phyloP scores from a whole-genome alignment of 2,329 filamentous ascomycete species.

The Hypocrella siamensis region DNA sequence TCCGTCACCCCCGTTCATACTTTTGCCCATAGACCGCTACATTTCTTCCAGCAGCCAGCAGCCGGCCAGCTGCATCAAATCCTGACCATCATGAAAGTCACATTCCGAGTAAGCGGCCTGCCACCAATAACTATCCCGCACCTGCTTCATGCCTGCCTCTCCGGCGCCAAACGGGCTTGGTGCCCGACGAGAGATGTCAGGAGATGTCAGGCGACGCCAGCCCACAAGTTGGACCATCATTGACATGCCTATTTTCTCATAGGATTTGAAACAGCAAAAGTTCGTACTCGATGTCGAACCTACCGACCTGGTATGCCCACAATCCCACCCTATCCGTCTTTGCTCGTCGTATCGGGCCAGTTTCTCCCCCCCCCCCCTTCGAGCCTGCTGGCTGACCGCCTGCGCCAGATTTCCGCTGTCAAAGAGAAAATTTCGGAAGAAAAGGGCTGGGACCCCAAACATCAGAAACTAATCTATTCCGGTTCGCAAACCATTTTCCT shows the following conservation, averaged over 20 bases:
- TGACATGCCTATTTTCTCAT: too few species aligned
- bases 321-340: too few species aligned
- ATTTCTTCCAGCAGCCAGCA: too few species aligned
- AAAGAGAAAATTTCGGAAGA: slow-evolving; percentile 86
- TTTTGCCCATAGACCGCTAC: background rate
- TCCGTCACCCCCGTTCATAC: background rate
- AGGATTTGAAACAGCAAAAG: slow-evolving; percentile 99
- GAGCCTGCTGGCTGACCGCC: slow-evolving; percentile 4
- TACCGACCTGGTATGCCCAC: slow-evolving; percentile 62
- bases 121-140: too few species aligned
- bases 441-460: slow-evolving; percentile 84
- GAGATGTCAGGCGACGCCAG: too few species aligned
- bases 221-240: too few species aligned
- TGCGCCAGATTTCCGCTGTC: slow-evolving; percentile 60
- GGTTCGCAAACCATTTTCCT: slow-evolving; percentile 40
- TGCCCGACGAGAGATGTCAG: too few species aligned
- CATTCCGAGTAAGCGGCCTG: slow-evolving; percentile 42
- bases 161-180: too few species aligned
- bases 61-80: slow-evolving; percentile 15
- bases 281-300: slow-evolving; percentile 93
- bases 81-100: slow-evolving; percentile 48
- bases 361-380: too few species aligned
- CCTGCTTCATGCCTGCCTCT: too few species aligned
- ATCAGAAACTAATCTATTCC: slow-evolving; percentile 95
- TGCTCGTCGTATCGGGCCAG: too few species aligned